A percentile compares a stretch with the other conserved stretches of the same genome.
These are phyloP conservation scores for Lavandula angustifolia DNA, from an alignment of 257 asterid species.

Conservation along the genomic window DNA sequence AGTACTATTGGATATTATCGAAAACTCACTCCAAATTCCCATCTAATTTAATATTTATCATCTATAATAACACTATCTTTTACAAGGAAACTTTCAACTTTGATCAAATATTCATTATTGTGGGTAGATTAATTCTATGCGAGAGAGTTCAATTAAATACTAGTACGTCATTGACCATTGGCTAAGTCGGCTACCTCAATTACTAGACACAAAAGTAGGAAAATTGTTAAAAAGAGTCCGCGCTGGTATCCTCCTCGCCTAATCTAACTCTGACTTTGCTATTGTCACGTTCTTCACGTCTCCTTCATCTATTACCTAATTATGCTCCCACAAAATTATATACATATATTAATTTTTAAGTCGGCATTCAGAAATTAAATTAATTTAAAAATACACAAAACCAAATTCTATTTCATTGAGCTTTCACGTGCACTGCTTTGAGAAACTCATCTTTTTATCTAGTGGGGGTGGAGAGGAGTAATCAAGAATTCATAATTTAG, in stretches of 20 bases:
- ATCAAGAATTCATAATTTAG: no score
- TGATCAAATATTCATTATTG: no score
- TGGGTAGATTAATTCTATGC: no score
- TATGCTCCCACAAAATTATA: background rate
- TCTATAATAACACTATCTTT: no score
- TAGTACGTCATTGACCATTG: no score
- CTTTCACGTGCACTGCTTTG: slow-evolving; percentile 8
- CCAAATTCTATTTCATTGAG: background rate
- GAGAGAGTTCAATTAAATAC: no score
- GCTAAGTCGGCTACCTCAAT: no score
- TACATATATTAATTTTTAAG: no score
- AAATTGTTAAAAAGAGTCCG: background rate
- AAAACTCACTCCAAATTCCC: no score
- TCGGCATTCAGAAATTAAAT: background rate
- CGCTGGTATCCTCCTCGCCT: background rate
- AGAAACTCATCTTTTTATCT: background rate
- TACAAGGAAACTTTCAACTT: no score
- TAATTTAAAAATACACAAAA: slow-evolving; percentile 4
- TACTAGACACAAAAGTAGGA: background rate
- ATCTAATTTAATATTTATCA: no score
- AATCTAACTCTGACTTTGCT: background rate
- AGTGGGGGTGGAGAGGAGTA: background rate
- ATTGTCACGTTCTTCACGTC: slow-evolving; percentile 37
- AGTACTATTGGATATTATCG: no score
- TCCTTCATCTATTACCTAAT: background rate